phyloP scores from a whole-genome alignment of 768 basidiomycete genomes.

The Lactarius deliciosus region DNA sequence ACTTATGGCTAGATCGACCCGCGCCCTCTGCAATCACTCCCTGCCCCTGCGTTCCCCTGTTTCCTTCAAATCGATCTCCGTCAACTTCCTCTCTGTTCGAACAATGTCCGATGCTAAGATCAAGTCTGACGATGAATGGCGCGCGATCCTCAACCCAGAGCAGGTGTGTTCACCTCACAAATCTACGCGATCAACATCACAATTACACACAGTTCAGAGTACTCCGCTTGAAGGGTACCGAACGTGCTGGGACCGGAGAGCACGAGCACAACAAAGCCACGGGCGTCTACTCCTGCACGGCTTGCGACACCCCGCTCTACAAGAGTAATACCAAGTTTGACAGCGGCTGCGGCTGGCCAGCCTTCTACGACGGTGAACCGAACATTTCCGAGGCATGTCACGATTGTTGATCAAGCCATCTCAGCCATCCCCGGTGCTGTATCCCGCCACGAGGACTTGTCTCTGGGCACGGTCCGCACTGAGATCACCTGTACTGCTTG shows the following conservation, averaged over 20 bases:
- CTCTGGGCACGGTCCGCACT: constrained; percentile 65
- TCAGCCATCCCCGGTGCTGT: constrained; percentile 90
- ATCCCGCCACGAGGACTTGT: constrained; percentile 66
- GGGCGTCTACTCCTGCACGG: constrained; percentile 79
- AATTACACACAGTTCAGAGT: constrained; percentile 65
- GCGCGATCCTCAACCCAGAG: constrained; percentile 71
- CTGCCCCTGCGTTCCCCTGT: neutral
- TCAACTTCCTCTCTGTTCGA: constrained; percentile 6
- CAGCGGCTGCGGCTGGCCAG: constrained; percentile 97
- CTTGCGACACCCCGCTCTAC: constrained; percentile 81
- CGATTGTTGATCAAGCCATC: constrained; percentile 9
- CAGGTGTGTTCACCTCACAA: constrained; percentile 54
- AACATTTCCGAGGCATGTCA: neutral
- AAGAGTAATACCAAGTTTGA: constrained; percentile 88
- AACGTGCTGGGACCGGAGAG: constrained; percentile 70
- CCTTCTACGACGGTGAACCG: constrained; percentile 82
- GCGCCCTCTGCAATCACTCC: neutral
- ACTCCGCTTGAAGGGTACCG: constrained; percentile 85
- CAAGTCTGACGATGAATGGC: constrained; percentile 81
- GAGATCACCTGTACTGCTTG: constrained; percentile 92
- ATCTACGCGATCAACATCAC: neutral
- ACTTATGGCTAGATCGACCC: constrained; percentile 1
- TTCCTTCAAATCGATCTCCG: neutral
- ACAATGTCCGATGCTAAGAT: constrained; percentile 33
- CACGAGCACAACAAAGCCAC: constrained; percentile 66